These are phyloP conservation scores for Auricularia cornea DNA, from an alignment of 768 basidiomycete species.

Conservation along the genomic window DNA sequence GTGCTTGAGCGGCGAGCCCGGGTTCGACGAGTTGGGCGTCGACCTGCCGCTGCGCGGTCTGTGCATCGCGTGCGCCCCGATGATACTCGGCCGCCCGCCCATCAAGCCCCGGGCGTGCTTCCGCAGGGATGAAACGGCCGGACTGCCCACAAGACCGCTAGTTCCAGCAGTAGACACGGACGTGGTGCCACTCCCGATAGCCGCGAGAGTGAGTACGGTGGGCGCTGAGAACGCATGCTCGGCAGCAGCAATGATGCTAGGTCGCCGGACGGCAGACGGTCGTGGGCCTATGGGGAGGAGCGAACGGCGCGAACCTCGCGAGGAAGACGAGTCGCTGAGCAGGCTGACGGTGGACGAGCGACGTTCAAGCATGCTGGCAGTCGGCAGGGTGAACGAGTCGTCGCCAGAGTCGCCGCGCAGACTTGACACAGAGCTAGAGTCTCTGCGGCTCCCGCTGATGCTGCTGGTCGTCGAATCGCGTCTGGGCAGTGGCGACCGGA, in stretches of 20 bases:
- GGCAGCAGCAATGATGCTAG: neutral
- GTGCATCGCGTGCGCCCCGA: no score
- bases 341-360: neutral
- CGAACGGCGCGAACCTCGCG: neutral
- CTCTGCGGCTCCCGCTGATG: neutral
- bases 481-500: neutral
- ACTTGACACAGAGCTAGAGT: neutral
- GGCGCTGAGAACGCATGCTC: neutral
- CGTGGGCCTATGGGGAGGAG: neutral
- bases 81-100: neutral
- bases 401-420: neutral
- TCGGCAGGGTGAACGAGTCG: neutral
- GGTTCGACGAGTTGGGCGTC: neutral
- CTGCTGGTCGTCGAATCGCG: neutral
- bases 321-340: neutral
- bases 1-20: neutral
- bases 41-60: neutral
- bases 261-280: neutral
- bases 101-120: neutral
- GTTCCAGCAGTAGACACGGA: neutral
- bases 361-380: neutral
- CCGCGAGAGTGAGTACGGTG: neutral
- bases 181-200: neutral
- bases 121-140: neutral
- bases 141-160: neutral